Percentiles rank a stretch among this genome's conserved stretches.
phyloP scores from a whole-genome alignment of 176 grass and related monocot species.

The Musa schizocarpa region DNA sequence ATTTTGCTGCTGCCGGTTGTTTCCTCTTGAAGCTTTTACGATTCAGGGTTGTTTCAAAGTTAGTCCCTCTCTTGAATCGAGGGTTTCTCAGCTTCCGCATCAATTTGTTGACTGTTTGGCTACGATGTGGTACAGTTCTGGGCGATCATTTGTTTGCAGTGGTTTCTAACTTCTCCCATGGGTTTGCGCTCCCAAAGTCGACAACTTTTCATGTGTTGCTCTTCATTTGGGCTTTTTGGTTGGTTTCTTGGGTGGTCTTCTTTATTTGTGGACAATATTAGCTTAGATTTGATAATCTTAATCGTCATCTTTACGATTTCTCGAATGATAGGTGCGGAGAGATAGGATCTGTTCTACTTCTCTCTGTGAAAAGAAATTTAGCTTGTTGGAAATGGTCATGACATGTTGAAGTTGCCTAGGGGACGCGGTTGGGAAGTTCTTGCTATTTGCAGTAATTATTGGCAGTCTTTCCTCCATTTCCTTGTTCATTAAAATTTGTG shows the following conservation, averaged over 20 bases:
- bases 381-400: neutral
- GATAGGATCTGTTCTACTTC: neutral
- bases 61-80: neutral
- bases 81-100: neutral
- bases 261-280: neutral
- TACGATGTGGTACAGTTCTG: neutral
- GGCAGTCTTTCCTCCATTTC: neutral
- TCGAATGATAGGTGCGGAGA: too few species aligned
- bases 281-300: neutral
- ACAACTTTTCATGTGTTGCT: neutral
- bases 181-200: constrained; percentile 17
- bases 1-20: neutral
- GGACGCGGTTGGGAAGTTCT: neutral
- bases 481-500: neutral
- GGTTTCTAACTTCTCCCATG: neutral
- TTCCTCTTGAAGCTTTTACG: neutral
- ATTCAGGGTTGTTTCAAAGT: constrained; percentile 6
- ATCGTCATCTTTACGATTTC: neutral
- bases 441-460: neutral
- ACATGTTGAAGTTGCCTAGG: neutral
- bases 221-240: neutral
- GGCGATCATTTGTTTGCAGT: neutral
- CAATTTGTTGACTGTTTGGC: neutral
- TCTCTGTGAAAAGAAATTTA: neutral
- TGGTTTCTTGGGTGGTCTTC: neutral